Evolutionary conservation across 2,329 filamentous ascomycete genomes (phyloP).

Genomic region (Albophoma yamanashiensis): DNA sequence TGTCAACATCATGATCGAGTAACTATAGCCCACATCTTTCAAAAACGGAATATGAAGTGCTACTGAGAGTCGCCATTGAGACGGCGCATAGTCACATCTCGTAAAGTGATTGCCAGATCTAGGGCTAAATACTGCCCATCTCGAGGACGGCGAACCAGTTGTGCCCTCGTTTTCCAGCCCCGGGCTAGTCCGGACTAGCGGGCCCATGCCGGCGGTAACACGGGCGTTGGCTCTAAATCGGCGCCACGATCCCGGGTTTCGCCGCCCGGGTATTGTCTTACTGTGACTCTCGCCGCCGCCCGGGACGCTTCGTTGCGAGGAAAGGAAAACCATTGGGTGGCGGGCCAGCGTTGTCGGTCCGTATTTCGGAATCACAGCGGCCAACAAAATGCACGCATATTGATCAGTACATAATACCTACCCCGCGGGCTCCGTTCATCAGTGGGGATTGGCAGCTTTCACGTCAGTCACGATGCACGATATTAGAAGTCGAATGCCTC

Average conservation of each 20-base stretch:
- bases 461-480: background rate
- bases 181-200: background rate
- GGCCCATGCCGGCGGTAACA: background rate
- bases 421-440: background rate
- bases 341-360: background rate
- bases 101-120: background rate
- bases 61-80: background rate
- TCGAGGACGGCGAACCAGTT: background rate
- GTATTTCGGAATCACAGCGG: background rate
- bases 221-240: background rate
- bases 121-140: too few relatives aligned
- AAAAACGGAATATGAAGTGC: too few relatives aligned
- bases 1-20: too few relatives aligned
- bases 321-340: background rate
- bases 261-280: background rate
- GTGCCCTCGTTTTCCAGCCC: background rate
- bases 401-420: too few relatives aligned
- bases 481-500: background rate
- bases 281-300: background rate
- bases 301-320: background rate
- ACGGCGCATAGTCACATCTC: background rate
- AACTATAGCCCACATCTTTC: too few relatives aligned
- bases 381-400: too few relatives aligned
- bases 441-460: background rate
- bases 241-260: background rate